Conservation (phyloP, 352 stramenopile species). For the Phytophthora rubi region DNA sequence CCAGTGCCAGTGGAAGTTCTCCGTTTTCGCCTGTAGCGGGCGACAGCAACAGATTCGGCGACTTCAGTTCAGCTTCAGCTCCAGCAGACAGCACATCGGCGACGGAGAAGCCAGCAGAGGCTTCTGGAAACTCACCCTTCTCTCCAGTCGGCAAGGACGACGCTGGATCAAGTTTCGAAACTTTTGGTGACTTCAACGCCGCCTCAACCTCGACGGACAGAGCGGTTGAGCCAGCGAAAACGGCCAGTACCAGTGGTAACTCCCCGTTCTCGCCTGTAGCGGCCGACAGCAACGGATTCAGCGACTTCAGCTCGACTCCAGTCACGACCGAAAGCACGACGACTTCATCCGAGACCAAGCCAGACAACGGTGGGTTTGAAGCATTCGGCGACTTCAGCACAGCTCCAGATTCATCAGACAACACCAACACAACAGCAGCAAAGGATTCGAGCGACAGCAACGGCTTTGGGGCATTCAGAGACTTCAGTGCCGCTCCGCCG, state of each 20-base stretch:
- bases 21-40: slow-evolving; percentile 23
- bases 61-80: slow-evolving; percentile 21
- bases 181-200: slow-evolving; percentile 27
- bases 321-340: slow-evolving; percentile 5
- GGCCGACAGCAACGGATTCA: slow-evolving; percentile 17
- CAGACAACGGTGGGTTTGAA: slow-evolving; percentile 26
- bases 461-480: slow-evolving; percentile 26
- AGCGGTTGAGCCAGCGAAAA: slow-evolving; percentile 1
- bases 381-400: slow-evolving; percentile 32
- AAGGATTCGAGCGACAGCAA: slow-evolving; percentile 17
- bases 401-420: slow-evolving; percentile 14
- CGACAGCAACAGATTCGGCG: slow-evolving; percentile 18
- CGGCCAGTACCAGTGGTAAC: slow-evolving; percentile 11
- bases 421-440: slow-evolving; percentile 7
- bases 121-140: slow-evolving; percentile 19
- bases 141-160: slow-evolving; percentile 19
- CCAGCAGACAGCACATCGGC: slow-evolving; percentile 3
- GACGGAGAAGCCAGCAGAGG: slow-evolving; percentile 5
- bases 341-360: slow-evolving; percentile 1
- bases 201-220: slow-evolving; percentile 8
- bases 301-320: slow-evolving; percentile 21
- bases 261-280: slow-evolving; percentile 27
- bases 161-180: slow-evolving; percentile 12
- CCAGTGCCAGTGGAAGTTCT: slow-evolving; percentile 17
- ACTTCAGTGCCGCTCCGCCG: slow-evolving; percentile 34